phyloP scores from a whole-genome alignment of 176 grass and related monocot genomes.

The Musa itinerans region DNA sequence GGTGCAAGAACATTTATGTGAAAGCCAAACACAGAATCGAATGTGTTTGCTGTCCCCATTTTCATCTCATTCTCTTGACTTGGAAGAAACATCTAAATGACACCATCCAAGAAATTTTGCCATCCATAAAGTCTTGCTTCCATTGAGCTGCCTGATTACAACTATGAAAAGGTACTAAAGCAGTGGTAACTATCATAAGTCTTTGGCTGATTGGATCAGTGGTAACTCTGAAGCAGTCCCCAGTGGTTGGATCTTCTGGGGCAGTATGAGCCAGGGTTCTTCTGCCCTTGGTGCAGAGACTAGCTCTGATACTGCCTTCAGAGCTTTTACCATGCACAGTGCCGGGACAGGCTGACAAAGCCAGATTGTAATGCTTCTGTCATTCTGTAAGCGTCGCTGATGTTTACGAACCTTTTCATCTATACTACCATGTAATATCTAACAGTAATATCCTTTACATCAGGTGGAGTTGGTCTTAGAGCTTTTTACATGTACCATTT shows the following conservation, averaged over 20 bases:
- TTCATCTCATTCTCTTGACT: slow-evolving; percentile 1
- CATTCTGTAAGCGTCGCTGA: slow-evolving; percentile 18
- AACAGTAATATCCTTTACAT: not conserved
- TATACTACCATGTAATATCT: not conserved
- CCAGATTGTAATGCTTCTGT: slow-evolving; percentile 27
- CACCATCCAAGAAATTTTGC: slow-evolving; percentile 59
- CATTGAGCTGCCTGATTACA: slow-evolving; percentile 38
- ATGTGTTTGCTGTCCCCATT: slow-evolving; percentile 35
- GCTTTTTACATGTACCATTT: slow-evolving; percentile 24
- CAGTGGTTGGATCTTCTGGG: slow-evolving; percentile 21
- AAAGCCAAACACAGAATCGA: slow-evolving; percentile 81
- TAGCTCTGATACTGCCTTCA: slow-evolving; percentile 24
- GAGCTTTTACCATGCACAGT: slow-evolving; percentile 29
- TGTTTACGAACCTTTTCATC: not conserved
- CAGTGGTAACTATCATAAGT: not conserved
- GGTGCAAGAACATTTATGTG: slow-evolving; percentile 77
- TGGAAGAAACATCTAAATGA: not conserved
- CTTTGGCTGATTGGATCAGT: not conserved
- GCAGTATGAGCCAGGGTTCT: slow-evolving; percentile 21
- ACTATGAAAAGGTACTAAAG: slow-evolving; percentile 14
- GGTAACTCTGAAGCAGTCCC: slow-evolving; percentile 18
- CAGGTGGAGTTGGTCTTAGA: slow-evolving; percentile 25
- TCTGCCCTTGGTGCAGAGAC: slow-evolving; percentile 22
- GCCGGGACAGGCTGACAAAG: slow-evolving; percentile 26
- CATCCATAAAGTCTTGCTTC: slow-evolving; percentile 72